phyloP scores from a whole-genome alignment of 306 rosid species.

The Datisca glomerata region DNA sequence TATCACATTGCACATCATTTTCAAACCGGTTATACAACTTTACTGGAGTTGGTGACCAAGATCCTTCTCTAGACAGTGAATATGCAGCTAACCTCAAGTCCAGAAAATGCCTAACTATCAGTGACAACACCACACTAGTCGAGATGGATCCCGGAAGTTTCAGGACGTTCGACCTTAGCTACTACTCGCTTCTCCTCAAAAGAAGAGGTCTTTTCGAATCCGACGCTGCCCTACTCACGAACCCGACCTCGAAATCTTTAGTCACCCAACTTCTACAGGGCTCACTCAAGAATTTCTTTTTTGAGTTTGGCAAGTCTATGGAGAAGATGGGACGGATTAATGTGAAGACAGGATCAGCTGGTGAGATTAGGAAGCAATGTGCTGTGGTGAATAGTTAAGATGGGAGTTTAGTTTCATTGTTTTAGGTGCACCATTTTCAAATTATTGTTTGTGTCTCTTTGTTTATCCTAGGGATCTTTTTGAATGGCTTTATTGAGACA shows the following conservation, averaged over 20 bases:
- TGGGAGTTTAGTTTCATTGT: too few relatives aligned
- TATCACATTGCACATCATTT: conserved; percentile 60
- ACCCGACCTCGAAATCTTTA: conserved; percentile 29
- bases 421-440: too few relatives aligned
- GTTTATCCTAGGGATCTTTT: too few relatives aligned
- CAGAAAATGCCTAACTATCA: conserved; percentile 50
- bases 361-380: conserved; percentile 78
- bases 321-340: conserved; percentile 67
- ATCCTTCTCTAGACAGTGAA: conserved; percentile 63
- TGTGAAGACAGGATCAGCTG: conserved; percentile 64
- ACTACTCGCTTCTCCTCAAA: conserved; percentile 43
- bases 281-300: conserved; percentile 31
- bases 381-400: conserved; percentile 50
- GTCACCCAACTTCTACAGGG: conserved; percentile 43
- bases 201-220: conserved; percentile 71
- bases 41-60: conserved; percentile 66
- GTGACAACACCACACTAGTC: conserved; percentile 36
- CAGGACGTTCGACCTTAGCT: conserved; percentile 68
- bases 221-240: conserved; percentile 55
- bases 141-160: conserved; percentile 95
- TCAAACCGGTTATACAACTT: conserved; percentile 54
- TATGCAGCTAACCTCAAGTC: conserved; percentile 68
- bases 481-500: too few relatives aligned
- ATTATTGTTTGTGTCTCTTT: too few relatives aligned
- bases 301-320: conserved; percentile 49